Percentiles rank a stretch among this genome's conserved stretches.
Conservation (phyloP, 1,284 basidiomycete genomes). For the Tilletia caries region DNA sequence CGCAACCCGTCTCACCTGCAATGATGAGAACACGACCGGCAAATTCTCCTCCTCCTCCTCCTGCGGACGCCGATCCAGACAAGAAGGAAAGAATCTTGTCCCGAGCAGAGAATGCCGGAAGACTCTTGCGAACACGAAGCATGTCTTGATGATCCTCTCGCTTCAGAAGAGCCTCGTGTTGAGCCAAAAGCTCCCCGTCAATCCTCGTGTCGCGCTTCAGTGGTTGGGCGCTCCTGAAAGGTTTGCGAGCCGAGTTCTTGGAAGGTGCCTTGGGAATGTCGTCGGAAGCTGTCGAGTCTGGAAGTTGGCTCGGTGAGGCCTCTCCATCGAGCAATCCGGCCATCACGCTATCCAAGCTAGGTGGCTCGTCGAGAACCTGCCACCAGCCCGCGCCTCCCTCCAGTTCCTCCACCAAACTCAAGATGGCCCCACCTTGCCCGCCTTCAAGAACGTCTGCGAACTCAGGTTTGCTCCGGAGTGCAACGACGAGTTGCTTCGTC, state of each 20-base stretch:
- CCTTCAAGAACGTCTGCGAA: slow-evolving; percentile 62
- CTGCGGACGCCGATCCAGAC: not conserved
- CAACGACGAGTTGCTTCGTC: slow-evolving; percentile 59
- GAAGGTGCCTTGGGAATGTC: not conserved
- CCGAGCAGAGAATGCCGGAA: slow-evolving; percentile 74
- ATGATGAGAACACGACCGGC: slow-evolving; percentile 32
- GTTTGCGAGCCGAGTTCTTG: not conserved
- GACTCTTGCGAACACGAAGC: slow-evolving; percentile 59
- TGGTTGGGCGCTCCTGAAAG: slow-evolving; percentile 25
- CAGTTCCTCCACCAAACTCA: slow-evolving; percentile 71
- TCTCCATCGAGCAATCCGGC: slow-evolving; percentile 26
- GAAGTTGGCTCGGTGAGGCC: not conserved
- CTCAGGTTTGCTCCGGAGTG: slow-evolving; percentile 55
- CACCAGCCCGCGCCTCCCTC: slow-evolving; percentile 24
- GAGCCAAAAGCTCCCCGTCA: slow-evolving; percentile 64
- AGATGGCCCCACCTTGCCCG: slow-evolving; percentile 69
- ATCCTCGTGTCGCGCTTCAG: slow-evolving; percentile 54
- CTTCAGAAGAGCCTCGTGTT: slow-evolving; percentile 63
- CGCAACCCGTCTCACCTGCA: slow-evolving; percentile 65
- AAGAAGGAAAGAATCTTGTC: slow-evolving; percentile 60
- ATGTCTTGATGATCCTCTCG: slow-evolving; percentile 7
- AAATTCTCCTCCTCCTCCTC: slow-evolving; percentile 6
- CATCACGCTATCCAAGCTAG: slow-evolving; percentile 49
- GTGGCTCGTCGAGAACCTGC: slow-evolving; percentile 46
- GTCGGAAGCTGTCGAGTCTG: not conserved